Base-by-base conservation (phyloP, 805 yeast genomes). In the Cyberlindnera saturnus region DNA sequence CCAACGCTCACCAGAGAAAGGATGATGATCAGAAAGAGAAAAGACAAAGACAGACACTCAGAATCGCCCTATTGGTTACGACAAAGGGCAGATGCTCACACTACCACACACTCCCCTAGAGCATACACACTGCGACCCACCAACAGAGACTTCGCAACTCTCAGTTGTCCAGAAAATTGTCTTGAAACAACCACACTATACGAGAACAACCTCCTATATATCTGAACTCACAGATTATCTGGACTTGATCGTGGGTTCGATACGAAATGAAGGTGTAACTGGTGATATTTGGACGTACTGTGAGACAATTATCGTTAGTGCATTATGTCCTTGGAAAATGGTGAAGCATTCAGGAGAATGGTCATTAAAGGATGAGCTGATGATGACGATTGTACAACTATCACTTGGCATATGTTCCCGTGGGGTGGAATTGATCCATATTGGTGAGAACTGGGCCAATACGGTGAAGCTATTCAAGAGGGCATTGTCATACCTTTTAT, bases 291-390 rank as follows among this genome's bases (percentile, higher is more conserved):
- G 17, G 39, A 42, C 4, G 44, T 42, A 3, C 7, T 43, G 2
- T 10, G 9, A 2, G 8, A 6, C 3, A 32, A 7, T 23, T 5
- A 19, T 23, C 6, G 14, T 39, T 10, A 20, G 30, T 9, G 17
- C n/a, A 16, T 10, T 36, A 1, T 38, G 45, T 3, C 59, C 59
- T 1, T 55, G 59, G 59, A 33, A 26, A 3, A 16, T 50, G n/a
- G 43, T 44, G 5, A 32, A 33, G 9, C 36, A 47, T 10, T 14
- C 9, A 9, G 17, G 28, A n/a, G 30, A 19, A n/a, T 57, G 61
- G 61, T 36, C 44, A 0, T 23, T 57, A 9, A 30, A 39, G 3
- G 47, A 54, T 36, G 61, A 57, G 33, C 43, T 57, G 7, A 39
- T 44, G 4, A 36, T 48, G 3, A 19, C 18, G 14, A 14, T 20